Base-by-base conservation (phyloP, 495 filamentous ascomycete species). In the Neurospora pannonica region DNA sequence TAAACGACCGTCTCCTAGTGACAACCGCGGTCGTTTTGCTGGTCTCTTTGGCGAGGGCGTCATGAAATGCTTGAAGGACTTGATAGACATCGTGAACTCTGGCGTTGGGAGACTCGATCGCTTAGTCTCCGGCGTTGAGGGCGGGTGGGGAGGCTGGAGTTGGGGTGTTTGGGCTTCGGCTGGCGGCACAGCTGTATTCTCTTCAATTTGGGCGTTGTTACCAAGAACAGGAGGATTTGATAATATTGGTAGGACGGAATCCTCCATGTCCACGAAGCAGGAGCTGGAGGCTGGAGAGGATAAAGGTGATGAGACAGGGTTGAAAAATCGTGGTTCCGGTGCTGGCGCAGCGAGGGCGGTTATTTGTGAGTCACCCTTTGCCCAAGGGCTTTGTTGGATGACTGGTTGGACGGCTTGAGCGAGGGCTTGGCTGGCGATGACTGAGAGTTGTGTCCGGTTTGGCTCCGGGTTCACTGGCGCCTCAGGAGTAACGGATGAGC, bases 11-110 rank as follows among this genome's bases (percentile, higher is more conserved):
- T 60, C 71, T 31, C 73, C 67, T 38, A 71, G 67, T 19, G 37
- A 74, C 36, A 37, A 37, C 21, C 34, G 38, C 43, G 76, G 71
- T 75, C 74, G 36, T 28, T 76, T 78, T 15, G 70, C 46, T 7
- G 76, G 71, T 3, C 70, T 46, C 9, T 75, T 72, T 0, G 78
- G 78, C 1, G 80, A 81, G 1, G 81, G 79, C 1, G 78, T 81
- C 77, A 78, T 78, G 62, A 79, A 80, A 1, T 78, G 70, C 8
- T 71, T 76, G 75, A 81, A 81, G 38, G 81, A 81, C 70, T 79
- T 80, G 67, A 78, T 76, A 0, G 79, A 80, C 13, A 79, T 38
- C 3, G 76, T 77, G 31, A 78, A 78, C n/a, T 81, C 79, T 3
- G 80, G 81, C 1, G 77, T 82, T 1, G 78, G 80, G 9, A 81